Evolutionary conservation across 176 grass and related monocot genomes (phyloP), one percentile per base, ranked within the genome.

Genomic region (Oryza longistaminata): DNA sequence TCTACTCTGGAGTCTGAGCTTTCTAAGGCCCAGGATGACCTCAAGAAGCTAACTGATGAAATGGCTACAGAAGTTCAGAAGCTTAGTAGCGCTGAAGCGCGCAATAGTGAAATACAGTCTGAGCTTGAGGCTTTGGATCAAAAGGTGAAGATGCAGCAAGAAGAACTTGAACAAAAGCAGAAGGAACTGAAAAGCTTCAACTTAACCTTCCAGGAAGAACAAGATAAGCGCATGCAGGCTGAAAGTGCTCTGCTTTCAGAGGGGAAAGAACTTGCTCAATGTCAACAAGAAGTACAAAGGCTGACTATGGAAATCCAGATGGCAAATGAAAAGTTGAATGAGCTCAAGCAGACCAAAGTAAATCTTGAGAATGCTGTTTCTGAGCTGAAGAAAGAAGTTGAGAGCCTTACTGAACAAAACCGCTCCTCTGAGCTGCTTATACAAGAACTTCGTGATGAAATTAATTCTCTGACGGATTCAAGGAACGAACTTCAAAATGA

Each of bases 1-100:
- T 82, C 77, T 78, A 77, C 71, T 60, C 78, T 94, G 68, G 93
- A 96, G 71, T 85, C 85, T 15, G 82, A 94, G 83, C 88, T 99
- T 37, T 90, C 71, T 40, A 86, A 68, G 73, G 87, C 86, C 58
- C 88, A 96, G 43, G 66, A 64, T 84, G 90, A 94, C 67, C 75
- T 96, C 7, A 89, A 94, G 78, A 92, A 79, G 75, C 73, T 96
- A 84, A 87, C 86, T 73, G 90, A 94, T 91, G 96, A 93, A 66
- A 92, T 88, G 91, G 78, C 71, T 55, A 79, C 45, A 21, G 86
- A 94, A 85, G 88, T 82, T 26, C 73, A 92, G 76, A 96, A 94
- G 84, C 33, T 94, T 77, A 86, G 83, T 17, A 91, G 73, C 37
- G 74, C 86, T 81, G 97, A 99, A 92, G 86, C 88, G 76, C 64